phyloP scores from a whole-genome alignment of 2,329 filamentous ascomycete genomes.

The Colletotrichum sp. region DNA sequence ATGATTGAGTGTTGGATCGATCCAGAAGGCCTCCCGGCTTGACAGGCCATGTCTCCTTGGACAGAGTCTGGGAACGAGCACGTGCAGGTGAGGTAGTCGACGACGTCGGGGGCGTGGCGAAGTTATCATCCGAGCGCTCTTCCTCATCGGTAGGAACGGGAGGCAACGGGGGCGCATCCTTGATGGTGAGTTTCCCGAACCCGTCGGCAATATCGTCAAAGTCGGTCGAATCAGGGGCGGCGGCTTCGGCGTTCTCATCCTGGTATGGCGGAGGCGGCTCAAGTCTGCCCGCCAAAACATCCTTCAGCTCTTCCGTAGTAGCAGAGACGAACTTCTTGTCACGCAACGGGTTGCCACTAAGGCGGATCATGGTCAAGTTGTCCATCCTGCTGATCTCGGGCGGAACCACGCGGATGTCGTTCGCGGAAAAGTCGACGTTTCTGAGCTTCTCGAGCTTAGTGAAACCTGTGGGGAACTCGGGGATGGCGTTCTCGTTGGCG shows the following conservation, averaged over 20 bases:
- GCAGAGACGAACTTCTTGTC: conserved; percentile 87
- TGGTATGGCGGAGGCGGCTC: conserved; percentile 57
- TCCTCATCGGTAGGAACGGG: conserved; percentile 30
- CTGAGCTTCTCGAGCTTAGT: conserved; percentile 69
- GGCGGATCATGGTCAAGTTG: conserved; percentile 72
- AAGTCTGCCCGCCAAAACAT: conserved; percentile 69
- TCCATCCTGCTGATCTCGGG: conserved; percentile 82
- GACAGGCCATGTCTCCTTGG: conserved; percentile 57
- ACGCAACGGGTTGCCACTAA: conserved; percentile 88
- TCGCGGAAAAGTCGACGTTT: conserved; percentile 83
- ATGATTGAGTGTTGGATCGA: conserved; percentile 69
- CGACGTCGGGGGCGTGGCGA: conserved; percentile 63
- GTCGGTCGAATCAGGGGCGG: conserved; percentile 24
- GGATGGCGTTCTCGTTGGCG: conserved; percentile 82
- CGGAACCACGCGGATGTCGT: conserved; percentile 79
- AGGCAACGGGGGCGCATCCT: not conserved
- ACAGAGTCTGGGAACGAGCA: conserved; percentile 52
- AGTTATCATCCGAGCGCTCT: conserved; percentile 57
- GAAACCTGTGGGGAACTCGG: conserved; percentile 78
- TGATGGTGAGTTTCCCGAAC: conserved; percentile 10
- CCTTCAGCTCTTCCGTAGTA: conserved; percentile 81
- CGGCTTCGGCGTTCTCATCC: conserved; percentile 24
- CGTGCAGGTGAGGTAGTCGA: conserved; percentile 54
- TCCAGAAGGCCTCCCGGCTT: conserved; percentile 71
- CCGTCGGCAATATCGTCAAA: conserved; percentile 35